These are phyloP conservation scores for Ceratocystis eucalypticola DNA, from an alignment of 2,329 filamentous ascomycete genomes.

Conservation along the genomic window DNA sequence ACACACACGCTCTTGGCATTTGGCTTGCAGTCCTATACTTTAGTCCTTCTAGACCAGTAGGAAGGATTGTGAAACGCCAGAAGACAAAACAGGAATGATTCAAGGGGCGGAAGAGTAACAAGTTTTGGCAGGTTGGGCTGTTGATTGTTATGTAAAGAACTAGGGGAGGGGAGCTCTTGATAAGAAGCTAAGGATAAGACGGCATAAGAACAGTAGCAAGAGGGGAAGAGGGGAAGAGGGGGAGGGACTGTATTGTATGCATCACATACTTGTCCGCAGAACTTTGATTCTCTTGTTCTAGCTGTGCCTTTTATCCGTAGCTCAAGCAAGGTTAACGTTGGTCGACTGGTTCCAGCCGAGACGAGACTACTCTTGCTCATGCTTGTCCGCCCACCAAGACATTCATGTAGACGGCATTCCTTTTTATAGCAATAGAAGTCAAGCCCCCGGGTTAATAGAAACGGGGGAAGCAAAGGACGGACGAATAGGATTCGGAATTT, in stretches of 20 bases:
- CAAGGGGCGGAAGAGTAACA: neutral
- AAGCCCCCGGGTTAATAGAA: neutral
- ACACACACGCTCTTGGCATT: neutral
- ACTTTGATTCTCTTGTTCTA: too few relatives aligned
- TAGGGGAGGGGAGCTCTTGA: neutral
- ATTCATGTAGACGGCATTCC: too few relatives aligned
- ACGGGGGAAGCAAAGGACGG: neutral
- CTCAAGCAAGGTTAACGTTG: too few relatives aligned
- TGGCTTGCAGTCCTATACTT: neutral
- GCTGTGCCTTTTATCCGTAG: too few relatives aligned
- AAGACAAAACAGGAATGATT: neutral
- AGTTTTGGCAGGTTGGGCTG: neutral
- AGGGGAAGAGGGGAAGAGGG: neutral
- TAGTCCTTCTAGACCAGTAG: neutral
- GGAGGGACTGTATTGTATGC: neutral
- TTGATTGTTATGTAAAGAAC: neutral
- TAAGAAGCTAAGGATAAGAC: too few relatives aligned
- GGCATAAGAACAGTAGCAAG: neutral
- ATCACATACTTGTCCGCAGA: neutral
- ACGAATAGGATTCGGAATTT: neutral
- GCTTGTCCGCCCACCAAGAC: too few relatives aligned
- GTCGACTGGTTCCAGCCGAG: too few relatives aligned
- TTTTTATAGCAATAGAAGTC: too few relatives aligned
- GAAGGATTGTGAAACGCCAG: constrained; percentile 9
- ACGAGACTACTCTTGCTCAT: too few relatives aligned